Base-by-base conservation (phyloP, 805 yeast species). In the Metschnikowia peoriensis region DNA sequence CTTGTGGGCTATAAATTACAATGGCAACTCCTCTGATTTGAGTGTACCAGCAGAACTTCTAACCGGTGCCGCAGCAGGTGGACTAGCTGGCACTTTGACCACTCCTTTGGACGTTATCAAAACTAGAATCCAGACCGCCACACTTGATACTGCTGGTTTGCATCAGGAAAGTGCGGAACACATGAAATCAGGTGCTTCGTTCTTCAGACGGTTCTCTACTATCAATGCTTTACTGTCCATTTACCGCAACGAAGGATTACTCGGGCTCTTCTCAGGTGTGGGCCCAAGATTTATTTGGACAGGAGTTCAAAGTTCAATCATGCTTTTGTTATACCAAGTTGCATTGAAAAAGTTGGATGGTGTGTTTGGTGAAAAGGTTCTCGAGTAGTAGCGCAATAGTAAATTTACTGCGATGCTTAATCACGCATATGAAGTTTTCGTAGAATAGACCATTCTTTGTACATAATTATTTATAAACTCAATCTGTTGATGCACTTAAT, bases 241-340 rank as follows among this genome's bases (percentile, higher is more conserved):
- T 5, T 87, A 86, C 65, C 78, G 69, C 49, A 72, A 78, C 28
- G 97, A 94, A 67, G 98, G 99, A 0, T 48, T 85, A 0, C 53
- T 79, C 1, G 97, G 97, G 0, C 75, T 90, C 39, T 93, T 94
- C 69, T 82, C 92, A 34, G 99, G 99, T 0, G 97, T 94, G 6
- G 97, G 97, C 0, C 99, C 99, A 0, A 78, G 99, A 57, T 85
- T 91, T 59, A 86, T 94, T 5, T 94, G 99, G 99, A 93, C 98
- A 0, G 88, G 96, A 57, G 75, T 92, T 16, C 99, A 94, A 68
- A 89, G 97, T 68, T 88, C 96, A 59, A 86, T 94, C 45, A 93
- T 94, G 98, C 77, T 94, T 50, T 74, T 93, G 57, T 73, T 92
- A 39, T 94, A 94, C 69, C 99, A 94, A 68, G 74, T 83, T 41